Conservation (phyloP, 352 stramenopile genomes). For the Globisporangium canariense region DNA sequence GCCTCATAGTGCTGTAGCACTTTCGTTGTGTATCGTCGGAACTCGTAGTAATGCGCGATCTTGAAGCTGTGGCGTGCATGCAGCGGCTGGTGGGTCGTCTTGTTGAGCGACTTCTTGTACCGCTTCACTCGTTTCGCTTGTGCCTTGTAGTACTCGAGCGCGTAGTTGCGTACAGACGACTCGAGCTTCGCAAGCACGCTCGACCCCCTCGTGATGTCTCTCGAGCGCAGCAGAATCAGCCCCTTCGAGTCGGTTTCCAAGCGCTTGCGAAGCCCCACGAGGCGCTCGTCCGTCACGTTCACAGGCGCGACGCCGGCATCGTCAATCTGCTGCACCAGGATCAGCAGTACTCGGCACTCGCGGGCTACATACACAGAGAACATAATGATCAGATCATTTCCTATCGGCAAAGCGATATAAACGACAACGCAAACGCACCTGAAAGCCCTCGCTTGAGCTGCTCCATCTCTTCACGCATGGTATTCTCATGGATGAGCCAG, state of each 20-base stretch:
- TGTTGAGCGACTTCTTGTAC: conserved; percentile 79
- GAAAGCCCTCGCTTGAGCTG: conserved; percentile 58
- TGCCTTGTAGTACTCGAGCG: conserved; percentile 87
- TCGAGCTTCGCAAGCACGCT: conserved; percentile 73
- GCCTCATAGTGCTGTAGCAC: conserved; percentile 84
- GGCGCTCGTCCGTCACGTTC: conserved; percentile 72
- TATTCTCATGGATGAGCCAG: conserved; percentile 64
- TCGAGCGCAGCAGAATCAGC: conserved; percentile 57
- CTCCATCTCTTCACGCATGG: conserved; percentile 73
- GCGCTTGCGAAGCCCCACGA: conserved; percentile 59
- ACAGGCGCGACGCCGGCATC: conserved; percentile 52
- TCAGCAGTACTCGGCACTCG: conserved; percentile 74
- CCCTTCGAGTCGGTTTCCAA: conserved; percentile 77
- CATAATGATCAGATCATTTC: background rate
- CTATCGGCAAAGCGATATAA: background rate
- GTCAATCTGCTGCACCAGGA: conserved; percentile 81
- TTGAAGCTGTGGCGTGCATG: conserved; percentile 85
- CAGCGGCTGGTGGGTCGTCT: conserved; percentile 52
- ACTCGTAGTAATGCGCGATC: conserved; percentile 89
- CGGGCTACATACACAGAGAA: conserved; percentile 41
- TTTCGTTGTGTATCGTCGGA: conserved; percentile 82
- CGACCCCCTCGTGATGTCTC: conserved; percentile 61
- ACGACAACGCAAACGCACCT: conserved; percentile 13
- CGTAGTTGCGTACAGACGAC: conserved; percentile 61
- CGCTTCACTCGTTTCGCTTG: conserved; percentile 87